These are phyloP conservation scores for Candida mesenterica DNA, from an alignment of 1,139 yeast species.

Conservation along the genomic window DNA sequence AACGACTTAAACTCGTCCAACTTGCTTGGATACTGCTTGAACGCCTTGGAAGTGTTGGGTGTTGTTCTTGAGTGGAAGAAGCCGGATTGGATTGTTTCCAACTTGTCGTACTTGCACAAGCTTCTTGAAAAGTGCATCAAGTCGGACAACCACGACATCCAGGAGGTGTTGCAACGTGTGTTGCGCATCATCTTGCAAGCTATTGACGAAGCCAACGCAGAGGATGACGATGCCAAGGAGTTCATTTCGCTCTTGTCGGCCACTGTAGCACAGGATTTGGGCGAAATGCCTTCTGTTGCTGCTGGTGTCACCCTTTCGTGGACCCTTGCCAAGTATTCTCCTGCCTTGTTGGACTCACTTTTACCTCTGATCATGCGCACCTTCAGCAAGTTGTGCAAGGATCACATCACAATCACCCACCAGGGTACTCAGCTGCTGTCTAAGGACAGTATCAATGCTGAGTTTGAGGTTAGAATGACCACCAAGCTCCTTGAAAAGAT, in stretches of 20 bases:
- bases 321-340: slow-evolving; percentile 74
- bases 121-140: slow-evolving; percentile 80
- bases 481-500: slow-evolving; percentile 74
- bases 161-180: slow-evolving; percentile 76
- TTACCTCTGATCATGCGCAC: slow-evolving; percentile 80
- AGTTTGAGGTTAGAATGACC: slow-evolving; percentile 74
- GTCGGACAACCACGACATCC: slow-evolving; percentile 82
- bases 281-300: slow-evolving; percentile 78
- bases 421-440: slow-evolving; percentile 40
- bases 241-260: slow-evolving; percentile 62
- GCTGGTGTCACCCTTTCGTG: slow-evolving; percentile 89
- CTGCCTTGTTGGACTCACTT: slow-evolving; percentile 69
- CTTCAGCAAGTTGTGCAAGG: slow-evolving; percentile 84
- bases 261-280: slow-evolving; percentile 80
- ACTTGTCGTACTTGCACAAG: slow-evolving; percentile 64
- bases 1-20: slow-evolving; percentile 68
- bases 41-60: slow-evolving; percentile 88
- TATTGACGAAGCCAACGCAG: slow-evolving; percentile 50
- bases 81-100: slow-evolving; percentile 72
- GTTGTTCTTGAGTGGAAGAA: slow-evolving; percentile 79
- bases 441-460: slow-evolving; percentile 40
- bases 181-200: slow-evolving; percentile 65
- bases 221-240: slow-evolving; percentile 56
- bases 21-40: slow-evolving; percentile 72
- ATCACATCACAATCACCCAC: slow-evolving; percentile 73